Conservation (phyloP, 2,329 filamentous ascomycete species). For the Hymenoscyphus occultus region DNA sequence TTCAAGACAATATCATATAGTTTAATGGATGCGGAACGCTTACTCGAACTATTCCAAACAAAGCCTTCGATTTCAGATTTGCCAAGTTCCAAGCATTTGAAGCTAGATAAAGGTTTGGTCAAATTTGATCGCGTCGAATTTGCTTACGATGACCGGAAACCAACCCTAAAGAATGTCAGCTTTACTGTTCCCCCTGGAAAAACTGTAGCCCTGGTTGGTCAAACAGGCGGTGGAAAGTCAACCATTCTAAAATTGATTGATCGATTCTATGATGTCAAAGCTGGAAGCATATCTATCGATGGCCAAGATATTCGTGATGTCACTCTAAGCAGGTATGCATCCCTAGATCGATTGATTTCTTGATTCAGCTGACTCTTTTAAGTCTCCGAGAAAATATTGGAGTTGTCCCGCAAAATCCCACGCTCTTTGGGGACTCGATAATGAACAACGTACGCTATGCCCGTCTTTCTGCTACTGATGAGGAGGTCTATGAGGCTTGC, state of each 20-base stretch:
- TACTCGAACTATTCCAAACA: constrained; percentile 55
- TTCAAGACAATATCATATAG: constrained; percentile 50
- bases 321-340: constrained; percentile 48
- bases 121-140: constrained; percentile 39
- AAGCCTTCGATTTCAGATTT: constrained; percentile 53
- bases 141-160: constrained; percentile 37
- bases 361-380: constrained; percentile 2
- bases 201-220: constrained; percentile 46
- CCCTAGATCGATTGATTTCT: constrained; percentile 43
- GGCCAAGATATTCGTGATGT: constrained; percentile 38
- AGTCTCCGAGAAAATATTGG: constrained; percentile 45
- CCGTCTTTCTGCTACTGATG: constrained; percentile 29
- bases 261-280: constrained; percentile 45
- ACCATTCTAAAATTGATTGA: constrained; percentile 44
- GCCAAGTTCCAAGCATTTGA: constrained; percentile 44
- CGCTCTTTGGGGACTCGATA: constrained; percentile 53
- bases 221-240: constrained; percentile 45
- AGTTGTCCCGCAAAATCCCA: constrained; percentile 56
- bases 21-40: constrained; percentile 63
- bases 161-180: constrained; percentile 36
- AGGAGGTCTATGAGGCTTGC: constrained; percentile 46
- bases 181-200: constrained; percentile 39
- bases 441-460: constrained; percentile 37
- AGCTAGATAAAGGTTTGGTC: constrained; percentile 39
- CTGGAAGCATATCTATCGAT: constrained; percentile 40